Base-by-base conservation (phyloP, 495 filamentous ascomycete genomes). In the Penicillium silybi region DNA sequence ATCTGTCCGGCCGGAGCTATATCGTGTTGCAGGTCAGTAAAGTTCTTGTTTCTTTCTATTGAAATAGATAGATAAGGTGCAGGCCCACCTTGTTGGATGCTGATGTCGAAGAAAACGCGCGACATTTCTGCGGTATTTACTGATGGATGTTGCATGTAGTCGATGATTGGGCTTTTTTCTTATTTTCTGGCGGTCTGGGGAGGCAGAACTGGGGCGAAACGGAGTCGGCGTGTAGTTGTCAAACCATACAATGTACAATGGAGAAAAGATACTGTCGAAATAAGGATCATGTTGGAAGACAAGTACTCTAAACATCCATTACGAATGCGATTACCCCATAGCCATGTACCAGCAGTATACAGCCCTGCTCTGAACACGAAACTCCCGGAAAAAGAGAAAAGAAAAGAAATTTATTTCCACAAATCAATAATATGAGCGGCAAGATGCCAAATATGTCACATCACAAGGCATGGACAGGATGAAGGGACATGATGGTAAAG, bases 1-100 rank as follows among this genome's bases (percentile, higher is more conserved):
- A 95, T 84, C 29, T 32, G 29, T 32, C 29, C 29, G 10, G 29
- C 29, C 29, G 29, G 29, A 32, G 29, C 29, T 32, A 32, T 32
- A 32, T 32, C 13, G 11, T 13, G 10, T 32, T 32, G 22, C 29
- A 32, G 29, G 29, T 32, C 3, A 32, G 29, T 32, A 32, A 1
- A 32, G 0, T 13, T 32, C 10, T 32, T 32, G 11, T 1, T 15
- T 10, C 4, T 13, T 10, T 32, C 3, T 32, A 32, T 32, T 2
- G 4, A 11, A 1, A 13, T 32, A 32, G 10, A 32, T 13, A 10
- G 11, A 13, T 32, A 3, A 3, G 10, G 29, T 32, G 9, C 1
- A 11, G 2, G 1, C 29, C 13, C 13, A 32, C 29, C 29, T 10
- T 8, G 13, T 13, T 10, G 9, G 11, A 32, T 32, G 29, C 29